Base-by-base conservation (phyloP, 139 green algal genomes). In the Chlamydomonas eustigma region DNA sequence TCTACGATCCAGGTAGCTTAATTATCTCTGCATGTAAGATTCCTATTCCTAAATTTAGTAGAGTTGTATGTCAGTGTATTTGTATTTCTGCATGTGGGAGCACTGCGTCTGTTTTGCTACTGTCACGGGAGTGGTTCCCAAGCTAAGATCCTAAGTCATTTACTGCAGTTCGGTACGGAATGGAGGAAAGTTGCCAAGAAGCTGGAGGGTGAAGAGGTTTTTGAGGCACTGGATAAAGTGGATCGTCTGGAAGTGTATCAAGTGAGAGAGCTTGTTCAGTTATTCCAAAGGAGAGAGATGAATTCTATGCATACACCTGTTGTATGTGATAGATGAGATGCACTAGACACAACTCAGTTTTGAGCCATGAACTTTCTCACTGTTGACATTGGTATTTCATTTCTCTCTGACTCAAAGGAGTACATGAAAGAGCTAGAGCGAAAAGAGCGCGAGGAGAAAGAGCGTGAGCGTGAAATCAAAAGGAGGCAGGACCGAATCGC, bases 171-270 rank as follows among this genome's bases (percentile, higher is more conserved):
- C 38, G 74, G 58, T 73, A 88, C 74, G 12, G 34, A 83, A 0
- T 94, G 90, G 90, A 77, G 88, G 34, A 91, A 91, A 76, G 87
- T 84, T 30, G 50, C 71, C 36, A 76, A 79, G 24, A 89, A 89
- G 70, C 76, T 95, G 66, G 84, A 90, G 68, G 88, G 85, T 18
- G 86, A 91, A 80, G 76, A 85, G 5, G 90, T 83, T 37, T 94
- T 85, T 75, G 86, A 93, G 58, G 80, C 79, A 1, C 78, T 94
- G n/a, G 86, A 92, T 67, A 89, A 91, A 73, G 12, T 91, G 34
- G 89, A 92, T 71, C 78, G 90, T 30, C 85, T 95, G 64, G 88
- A 93, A 76, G 90, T 91, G 33, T 95, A 87, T 74, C 83, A 93
- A 69, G 85, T 76, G 76, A 18, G 67, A n/a, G n/a, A n/a, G n/a